Percentiles rank a stretch among this genome's conserved stretches.
Evolutionary conservation across 768 basidiomycete genomes (phyloP).

Genomic region (Xerocomus spinulosus): DNA sequence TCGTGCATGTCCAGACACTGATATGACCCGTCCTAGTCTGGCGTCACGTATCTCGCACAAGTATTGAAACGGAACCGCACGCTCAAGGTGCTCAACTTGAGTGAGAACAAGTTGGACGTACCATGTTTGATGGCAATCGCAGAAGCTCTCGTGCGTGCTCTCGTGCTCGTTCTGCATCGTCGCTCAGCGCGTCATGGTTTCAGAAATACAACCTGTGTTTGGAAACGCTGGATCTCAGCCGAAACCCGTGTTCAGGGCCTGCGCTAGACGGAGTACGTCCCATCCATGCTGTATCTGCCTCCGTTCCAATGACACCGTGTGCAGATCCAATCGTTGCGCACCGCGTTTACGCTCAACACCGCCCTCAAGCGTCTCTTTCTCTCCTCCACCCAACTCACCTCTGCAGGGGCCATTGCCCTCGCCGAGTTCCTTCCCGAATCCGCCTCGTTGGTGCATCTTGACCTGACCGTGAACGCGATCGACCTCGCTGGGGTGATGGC

Average conservation of each 20-base stretch:
- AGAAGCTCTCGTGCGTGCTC: slow-evolving; percentile 72
- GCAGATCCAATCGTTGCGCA: slow-evolving; percentile 81
- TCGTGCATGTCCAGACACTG: neutral
- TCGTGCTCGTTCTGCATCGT: neutral
- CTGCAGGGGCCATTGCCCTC: slow-evolving; percentile 86
- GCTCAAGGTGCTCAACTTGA: slow-evolving; percentile 87
- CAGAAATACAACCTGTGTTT: slow-evolving; percentile 94
- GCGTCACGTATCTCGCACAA: slow-evolving; percentile 88
- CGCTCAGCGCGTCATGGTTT: neutral
- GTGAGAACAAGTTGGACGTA: slow-evolving; percentile 91
- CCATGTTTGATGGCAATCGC: slow-evolving; percentile 75
- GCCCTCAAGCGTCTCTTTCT: slow-evolving; percentile 91
- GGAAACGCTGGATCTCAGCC: slow-evolving; percentile 90
- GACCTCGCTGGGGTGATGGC: slow-evolving; percentile 94
- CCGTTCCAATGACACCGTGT: neutral
- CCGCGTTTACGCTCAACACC: slow-evolving; percentile 88
- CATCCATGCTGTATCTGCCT: neutral
- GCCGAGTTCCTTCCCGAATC: slow-evolving; percentile 97
- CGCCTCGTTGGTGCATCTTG: slow-evolving; percentile 81
- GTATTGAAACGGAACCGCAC: slow-evolving; percentile 95
- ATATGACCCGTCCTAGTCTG: slow-evolving; percentile 42
- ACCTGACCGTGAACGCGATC: slow-evolving; percentile 77
- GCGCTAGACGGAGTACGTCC: slow-evolving; percentile 79
- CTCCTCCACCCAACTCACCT: slow-evolving; percentile 73
- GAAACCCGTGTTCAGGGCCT: slow-evolving; percentile 92